phyloP scores from a whole-genome alignment of 257 asterid species.

The Forsythia viridissima region DNA sequence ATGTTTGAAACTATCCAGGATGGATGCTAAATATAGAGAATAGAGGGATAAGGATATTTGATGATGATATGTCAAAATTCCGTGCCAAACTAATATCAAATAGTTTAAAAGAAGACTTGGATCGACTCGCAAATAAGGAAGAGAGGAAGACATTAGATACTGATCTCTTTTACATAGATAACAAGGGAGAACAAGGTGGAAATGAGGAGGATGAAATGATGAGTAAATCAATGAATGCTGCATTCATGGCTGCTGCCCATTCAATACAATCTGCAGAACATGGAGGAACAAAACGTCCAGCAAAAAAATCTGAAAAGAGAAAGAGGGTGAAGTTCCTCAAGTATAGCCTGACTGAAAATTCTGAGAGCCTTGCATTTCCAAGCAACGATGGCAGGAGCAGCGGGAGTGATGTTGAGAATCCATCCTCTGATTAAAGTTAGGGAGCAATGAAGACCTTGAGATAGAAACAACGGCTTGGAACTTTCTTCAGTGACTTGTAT shows the following conservation, averaged over 20 bases:
- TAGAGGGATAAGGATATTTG: conserved; percentile 60
- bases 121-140: conserved; percentile 29
- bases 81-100: conserved; percentile 42
- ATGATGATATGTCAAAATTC: conserved; percentile 41
- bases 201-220: conserved; percentile 35
- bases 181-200: conserved; percentile 44
- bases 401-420: conserved; percentile 60
- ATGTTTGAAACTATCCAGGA: conserved; percentile 35
- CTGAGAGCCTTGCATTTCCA: conserved; percentile 21
- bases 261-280: conserved; percentile 44
- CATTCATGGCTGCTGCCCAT: conserved; percentile 61
- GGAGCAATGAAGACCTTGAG: conserved; percentile 9
- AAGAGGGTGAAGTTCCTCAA: conserved; percentile 45
- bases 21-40: conserved; percentile 67
- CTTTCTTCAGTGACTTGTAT: neutral
- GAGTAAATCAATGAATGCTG: conserved; percentile 43
- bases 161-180: conserved; percentile 62
- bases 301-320: conserved; percentile 32
- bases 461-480: neutral
- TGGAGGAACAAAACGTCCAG: conserved; percentile 47
- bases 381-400: conserved; percentile 35
- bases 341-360: conserved; percentile 37
- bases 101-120: conserved; percentile 36
- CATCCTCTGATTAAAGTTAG: conserved; percentile 44
- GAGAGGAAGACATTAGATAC: conserved; percentile 31